phyloP scores from a whole-genome alignment of 495 filamentous ascomycete genomes.

The Viridothelium virens region DNA sequence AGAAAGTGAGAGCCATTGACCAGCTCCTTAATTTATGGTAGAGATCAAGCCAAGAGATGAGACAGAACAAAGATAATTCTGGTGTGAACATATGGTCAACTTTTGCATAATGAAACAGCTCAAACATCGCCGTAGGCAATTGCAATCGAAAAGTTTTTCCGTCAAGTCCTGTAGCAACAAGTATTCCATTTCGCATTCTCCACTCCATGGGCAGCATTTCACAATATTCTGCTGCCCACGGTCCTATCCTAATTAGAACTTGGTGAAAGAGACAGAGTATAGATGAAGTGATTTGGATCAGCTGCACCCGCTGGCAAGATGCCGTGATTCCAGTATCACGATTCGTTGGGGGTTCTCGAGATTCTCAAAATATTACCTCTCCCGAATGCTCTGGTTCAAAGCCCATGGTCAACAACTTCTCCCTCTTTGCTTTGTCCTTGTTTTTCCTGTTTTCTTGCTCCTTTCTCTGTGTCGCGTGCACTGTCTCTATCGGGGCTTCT shows the following conservation, averaged over 20 bases:
- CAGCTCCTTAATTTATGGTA: neutral
- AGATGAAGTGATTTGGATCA: neutral
- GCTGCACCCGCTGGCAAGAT: neutral
- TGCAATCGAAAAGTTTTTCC: neutral
- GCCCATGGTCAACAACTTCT: slow-evolving; percentile 63
- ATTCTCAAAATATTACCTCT: slow-evolving; percentile 59
- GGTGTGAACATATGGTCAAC: neutral
- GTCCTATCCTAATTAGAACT: slow-evolving; percentile 7
- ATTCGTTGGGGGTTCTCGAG: neutral
- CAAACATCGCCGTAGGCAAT: neutral
- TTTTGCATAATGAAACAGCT: neutral
- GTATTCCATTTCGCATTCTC: neutral
- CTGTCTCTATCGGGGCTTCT: slow-evolving; percentile 58
- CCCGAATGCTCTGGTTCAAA: slow-evolving; percentile 83
- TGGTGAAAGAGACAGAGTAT: neutral
- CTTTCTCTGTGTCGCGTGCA: slow-evolving; percentile 63
- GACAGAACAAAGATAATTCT: neutral
- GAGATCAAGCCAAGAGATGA: neutral
- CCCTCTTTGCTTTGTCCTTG: slow-evolving; percentile 60
- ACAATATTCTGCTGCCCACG: slow-evolving; percentile 63
- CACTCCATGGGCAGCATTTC: slow-evolving; percentile 47
- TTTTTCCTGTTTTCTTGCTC: slow-evolving; percentile 59
- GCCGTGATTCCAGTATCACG: neutral
- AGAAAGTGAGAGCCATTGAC: neutral
- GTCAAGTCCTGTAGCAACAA: neutral